Conservation (phyloP, 306 rosid species). For the Datisca glomerata region DNA sequence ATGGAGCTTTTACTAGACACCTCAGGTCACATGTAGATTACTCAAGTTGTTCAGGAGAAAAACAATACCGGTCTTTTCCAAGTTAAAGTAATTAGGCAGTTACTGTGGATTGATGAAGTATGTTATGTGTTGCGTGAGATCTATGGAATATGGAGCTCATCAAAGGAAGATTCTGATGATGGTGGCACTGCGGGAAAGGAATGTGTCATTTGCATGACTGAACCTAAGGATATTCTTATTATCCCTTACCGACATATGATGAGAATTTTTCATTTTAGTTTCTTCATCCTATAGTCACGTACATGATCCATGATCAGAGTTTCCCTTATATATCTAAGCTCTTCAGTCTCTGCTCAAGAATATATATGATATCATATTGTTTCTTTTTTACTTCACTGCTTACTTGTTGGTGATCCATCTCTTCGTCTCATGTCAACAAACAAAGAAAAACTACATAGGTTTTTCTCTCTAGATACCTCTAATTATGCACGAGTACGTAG, state of each 20-base stretch:
- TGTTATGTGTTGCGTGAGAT: constrained; percentile 77
- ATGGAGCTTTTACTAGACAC: constrained; percentile 26
- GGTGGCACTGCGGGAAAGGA: constrained; percentile 63
- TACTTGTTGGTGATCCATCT: neutral
- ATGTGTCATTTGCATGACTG: constrained; percentile 90
- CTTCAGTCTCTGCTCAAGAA: neutral
- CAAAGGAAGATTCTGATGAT: constrained; percentile 41
- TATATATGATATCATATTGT: neutral
- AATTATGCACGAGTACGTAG: neutral
- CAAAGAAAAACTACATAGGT: neutral
- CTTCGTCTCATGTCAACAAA: neutral
- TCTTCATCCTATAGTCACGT: neutral
- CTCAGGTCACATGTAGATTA: constrained; percentile 56
- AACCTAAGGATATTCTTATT: constrained; percentile 76
- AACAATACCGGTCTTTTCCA: constrained; percentile 35
- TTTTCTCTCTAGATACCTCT: neutral
- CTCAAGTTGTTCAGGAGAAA: constrained; percentile 72
- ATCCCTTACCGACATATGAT: constrained; percentile 94
- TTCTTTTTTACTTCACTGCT: neutral
- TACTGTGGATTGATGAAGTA: constrained; percentile 67
- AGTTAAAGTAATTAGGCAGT: constrained; percentile 65
- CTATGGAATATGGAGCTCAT: constrained; percentile 66
- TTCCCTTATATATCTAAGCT: neutral
- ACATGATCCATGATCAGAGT: neutral
- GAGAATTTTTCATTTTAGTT: constrained; percentile 18